Evolutionary conservation across 768 basidiomycete species (phyloP), one percentile per base, ranked within the genome.

Genomic region (Rhodotorula diobovata): DNA sequence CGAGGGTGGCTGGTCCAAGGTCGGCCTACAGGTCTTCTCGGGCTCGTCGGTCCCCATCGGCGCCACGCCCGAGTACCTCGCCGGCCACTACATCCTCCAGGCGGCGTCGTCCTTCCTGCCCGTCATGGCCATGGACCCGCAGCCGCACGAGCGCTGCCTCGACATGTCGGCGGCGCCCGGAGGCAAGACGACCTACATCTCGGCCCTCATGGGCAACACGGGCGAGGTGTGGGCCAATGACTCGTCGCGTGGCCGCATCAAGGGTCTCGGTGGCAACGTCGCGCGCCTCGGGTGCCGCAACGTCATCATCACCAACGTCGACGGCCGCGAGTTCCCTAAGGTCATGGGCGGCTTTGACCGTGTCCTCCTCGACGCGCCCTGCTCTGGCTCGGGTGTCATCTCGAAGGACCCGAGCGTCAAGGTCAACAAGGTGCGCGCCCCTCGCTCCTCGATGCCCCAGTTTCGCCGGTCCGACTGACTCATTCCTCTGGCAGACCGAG

Each of bases 121-220:
- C 64, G 96, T 98, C 78, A 94, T 98, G 73, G 92, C 96, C 8
- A 88, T 99, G 50, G 84, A 87, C 35, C 96, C 96, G 11, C 90
- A 94, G 78, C 92, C 93, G 4, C 86, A 90, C 70, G 96, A 98
- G 79, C 89, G 94, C 20, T 87, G 97, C 20, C 85, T 99, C 68
- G 96, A 99, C 80, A 98, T 99, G 95, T 94, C 95, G 4, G 95
- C 93, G 58, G 93, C 96, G 1, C 96, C 96, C 0, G 96, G 96
- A 37, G 96, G 96, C 12, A 99, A 99, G 82, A 91, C 96, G 54
- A 97, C 96, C 18, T 93, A 99, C 80, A 94, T 99, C 76, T 89
- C 95, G 20, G 96, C 96, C 28, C 85, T 99, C 45, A 85, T 99
- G 81, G 91, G 96, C 80, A 99, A 99, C 79, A 97, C 95, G 3